Evolutionary conservation across 306 rosid genomes (phyloP).

Genomic region (Vigna angularis): DNA sequence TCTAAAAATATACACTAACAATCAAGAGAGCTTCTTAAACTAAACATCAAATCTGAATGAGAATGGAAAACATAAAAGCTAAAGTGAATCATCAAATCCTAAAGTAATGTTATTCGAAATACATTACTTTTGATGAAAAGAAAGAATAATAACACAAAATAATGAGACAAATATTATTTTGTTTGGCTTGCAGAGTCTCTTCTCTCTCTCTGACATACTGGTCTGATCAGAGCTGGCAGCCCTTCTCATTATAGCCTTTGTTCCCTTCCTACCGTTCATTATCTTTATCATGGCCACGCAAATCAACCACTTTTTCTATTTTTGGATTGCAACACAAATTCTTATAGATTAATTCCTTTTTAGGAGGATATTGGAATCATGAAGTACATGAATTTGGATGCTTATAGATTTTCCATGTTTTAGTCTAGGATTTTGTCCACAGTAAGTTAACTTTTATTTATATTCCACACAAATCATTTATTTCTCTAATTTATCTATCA

Average conservation of each 20-base stretch:
- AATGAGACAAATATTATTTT: conserved; percentile 25
- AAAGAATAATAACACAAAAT: background rate
- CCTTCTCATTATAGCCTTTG: background rate
- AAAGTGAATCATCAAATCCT: too few relatives aligned
- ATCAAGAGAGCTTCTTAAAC: too few relatives aligned
- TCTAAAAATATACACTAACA: too few relatives aligned
- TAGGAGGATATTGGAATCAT: conserved; percentile 63
- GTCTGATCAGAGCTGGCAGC: background rate
- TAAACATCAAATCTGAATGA: too few relatives aligned
- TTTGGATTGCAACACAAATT: background rate
- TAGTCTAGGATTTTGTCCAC: conserved; percentile 63
- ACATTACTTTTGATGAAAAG: too few relatives aligned
- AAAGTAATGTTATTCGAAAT: too few relatives aligned
- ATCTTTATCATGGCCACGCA: conserved; percentile 32
- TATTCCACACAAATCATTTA: background rate
- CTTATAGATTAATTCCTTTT: background rate
- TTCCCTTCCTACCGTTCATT: conserved; percentile 30
- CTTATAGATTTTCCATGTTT: conserved; percentile 53
- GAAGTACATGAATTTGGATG: conserved; percentile 68
- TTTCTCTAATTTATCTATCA: background rate
- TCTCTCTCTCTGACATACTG: background rate
- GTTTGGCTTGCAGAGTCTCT: conserved; percentile 28
- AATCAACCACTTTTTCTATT: conserved; percentile 26
- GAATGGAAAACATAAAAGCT: too few relatives aligned
- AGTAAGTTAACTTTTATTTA: conserved; percentile 50